A percentile compares a stretch with the other conserved stretches of the same genome.
Conservation (phyloP, 768 basidiomycete genomes). For the Pilatotrama ljubarskyi region DNA sequence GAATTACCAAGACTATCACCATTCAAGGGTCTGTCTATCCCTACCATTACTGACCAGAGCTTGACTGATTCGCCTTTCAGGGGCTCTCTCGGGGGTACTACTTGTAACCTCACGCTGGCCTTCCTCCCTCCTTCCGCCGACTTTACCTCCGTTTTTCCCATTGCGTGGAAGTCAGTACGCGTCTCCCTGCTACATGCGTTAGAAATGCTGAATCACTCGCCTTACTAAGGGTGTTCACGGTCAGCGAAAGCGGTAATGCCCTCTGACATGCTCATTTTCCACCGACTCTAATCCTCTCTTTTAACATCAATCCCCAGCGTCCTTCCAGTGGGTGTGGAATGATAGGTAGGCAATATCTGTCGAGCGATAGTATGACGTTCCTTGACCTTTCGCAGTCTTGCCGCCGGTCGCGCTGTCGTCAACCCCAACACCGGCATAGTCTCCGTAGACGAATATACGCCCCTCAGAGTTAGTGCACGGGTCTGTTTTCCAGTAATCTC, state of each 20-base stretch:
- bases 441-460: background rate
- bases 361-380: background rate
- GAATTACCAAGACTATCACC: background rate
- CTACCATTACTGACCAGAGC: background rate
- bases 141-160: background rate
- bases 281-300: no score
- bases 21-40: background rate
- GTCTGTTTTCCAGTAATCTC: background rate
- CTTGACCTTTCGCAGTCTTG: background rate
- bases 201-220: background rate
- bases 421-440: background rate
- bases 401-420: background rate
- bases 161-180: background rate
- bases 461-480: background rate
- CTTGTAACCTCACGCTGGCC: background rate
- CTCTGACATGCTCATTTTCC: no score
- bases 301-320: background rate
- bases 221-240: background rate
- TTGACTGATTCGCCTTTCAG: no score
- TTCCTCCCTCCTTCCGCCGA: background rate
- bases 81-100: background rate
- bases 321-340: background rate
- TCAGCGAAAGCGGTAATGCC: background rate
- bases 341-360: background rate
- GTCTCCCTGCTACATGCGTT: no score